Evolutionary conservation across 768 basidiomycete species (phyloP).

Genomic region (Leucocoprinus sp.): DNA sequence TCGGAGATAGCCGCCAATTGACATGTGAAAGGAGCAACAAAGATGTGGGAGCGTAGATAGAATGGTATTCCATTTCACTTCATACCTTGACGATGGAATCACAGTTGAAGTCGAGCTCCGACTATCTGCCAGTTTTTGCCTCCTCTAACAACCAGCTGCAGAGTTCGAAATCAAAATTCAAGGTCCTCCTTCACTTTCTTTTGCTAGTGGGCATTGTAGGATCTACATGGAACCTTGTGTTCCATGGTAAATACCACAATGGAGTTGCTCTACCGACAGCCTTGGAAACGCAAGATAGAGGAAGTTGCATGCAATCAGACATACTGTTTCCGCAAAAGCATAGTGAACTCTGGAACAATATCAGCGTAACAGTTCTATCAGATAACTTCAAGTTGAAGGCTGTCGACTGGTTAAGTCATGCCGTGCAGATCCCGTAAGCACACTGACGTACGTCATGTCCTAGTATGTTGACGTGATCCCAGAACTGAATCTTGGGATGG

Average conservation of each 20-base stretch:
- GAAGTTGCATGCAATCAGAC: constrained; percentile 29
- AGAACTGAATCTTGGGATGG: constrained; percentile 50
- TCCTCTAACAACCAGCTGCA: background rate
- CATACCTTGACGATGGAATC: background rate
- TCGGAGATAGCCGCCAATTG: too few relatives aligned
- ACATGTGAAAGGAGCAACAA: too few relatives aligned
- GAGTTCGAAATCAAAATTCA: background rate
- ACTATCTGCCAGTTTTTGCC: background rate
- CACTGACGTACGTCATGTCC: background rate
- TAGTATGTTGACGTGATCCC: background rate
- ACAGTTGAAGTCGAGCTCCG: background rate
- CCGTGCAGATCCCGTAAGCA: constrained; percentile 38
- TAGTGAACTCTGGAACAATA: constrained; percentile 26
- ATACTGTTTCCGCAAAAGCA: constrained; percentile 32
- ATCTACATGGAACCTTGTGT: background rate
- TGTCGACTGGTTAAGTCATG: constrained; percentile 39
- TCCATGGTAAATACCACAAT: background rate
- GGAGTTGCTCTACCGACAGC: background rate
- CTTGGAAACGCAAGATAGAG: background rate
- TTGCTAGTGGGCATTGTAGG: background rate
- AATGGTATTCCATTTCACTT: too few relatives aligned
- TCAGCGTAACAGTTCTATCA: constrained; percentile 26
- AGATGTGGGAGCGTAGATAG: too few relatives aligned
- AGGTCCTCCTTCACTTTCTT: constrained; percentile 3
- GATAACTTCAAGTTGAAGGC: constrained; percentile 32